Percentiles rank a stretch among this genome's conserved stretches.
These are phyloP conservation scores for Trichophyton verrucosum DNA, from an alignment of 2,329 filamentous ascomycete species.

Conservation along the genomic window DNA sequence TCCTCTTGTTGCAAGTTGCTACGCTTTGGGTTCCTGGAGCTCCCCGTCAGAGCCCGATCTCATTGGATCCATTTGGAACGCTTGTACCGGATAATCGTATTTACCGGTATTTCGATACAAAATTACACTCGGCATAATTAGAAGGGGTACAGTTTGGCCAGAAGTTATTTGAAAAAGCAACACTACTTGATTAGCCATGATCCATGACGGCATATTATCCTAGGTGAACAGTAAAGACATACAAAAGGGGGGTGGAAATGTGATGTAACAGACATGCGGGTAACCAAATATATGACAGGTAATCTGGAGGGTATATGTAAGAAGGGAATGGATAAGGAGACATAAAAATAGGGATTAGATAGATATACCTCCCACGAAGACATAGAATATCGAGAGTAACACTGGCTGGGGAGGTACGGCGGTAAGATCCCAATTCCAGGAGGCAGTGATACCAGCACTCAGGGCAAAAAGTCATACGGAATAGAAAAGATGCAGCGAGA, in stretches of 20 bases:
- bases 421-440: background rate
- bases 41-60: background rate
- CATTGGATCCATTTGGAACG: no score
- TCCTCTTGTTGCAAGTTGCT: background rate
- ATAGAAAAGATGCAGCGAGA: background rate
- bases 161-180: background rate
- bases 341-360: background rate
- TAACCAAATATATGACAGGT: background rate
- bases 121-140: background rate
- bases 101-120: background rate
- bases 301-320: background rate
- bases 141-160: background rate
- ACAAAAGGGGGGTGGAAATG: background rate
- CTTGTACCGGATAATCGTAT: background rate
- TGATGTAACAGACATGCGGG: background rate
- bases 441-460: background rate
- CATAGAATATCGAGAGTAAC: background rate
- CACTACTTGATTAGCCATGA: background rate
- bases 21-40: background rate
- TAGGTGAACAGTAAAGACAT: background rate
- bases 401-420: background rate
- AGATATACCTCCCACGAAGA: background rate
- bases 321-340: background rate
- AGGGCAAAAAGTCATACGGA: background rate
- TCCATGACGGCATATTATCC: conserved; percentile 2